Evolutionary conservation across 495 filamentous ascomycete species (phyloP).

Genomic region (Coniosporium apollinis): DNA sequence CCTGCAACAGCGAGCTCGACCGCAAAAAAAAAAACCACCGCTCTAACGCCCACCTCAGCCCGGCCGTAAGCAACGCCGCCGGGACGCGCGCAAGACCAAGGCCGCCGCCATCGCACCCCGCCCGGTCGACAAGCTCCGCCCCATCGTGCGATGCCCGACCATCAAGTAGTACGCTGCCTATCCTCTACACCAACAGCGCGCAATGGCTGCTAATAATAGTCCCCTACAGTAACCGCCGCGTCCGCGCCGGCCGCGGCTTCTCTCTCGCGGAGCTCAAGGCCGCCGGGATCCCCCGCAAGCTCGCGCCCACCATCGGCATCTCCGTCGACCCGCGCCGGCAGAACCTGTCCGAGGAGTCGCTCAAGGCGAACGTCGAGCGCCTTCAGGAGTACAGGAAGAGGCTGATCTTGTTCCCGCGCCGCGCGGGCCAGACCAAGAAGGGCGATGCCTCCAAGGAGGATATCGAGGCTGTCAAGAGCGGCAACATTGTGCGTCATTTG

Average conservation of each 20-base stretch:
- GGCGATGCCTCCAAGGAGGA: constrained; percentile 79
- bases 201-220: constrained; percentile 1
- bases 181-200: too few relatives aligned
- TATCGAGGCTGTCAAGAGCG: constrained; percentile 56
- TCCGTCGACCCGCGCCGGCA: constrained; percentile 86
- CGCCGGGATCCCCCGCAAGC: constrained; percentile 86
- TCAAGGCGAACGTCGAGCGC: constrained; percentile 84
- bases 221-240: constrained; percentile 97
- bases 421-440: constrained; percentile 77
- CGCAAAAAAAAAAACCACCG: constrained; percentile 16
- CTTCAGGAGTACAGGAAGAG: constrained; percentile 90
- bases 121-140: constrained; percentile 91
- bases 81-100: constrained; percentile 78
- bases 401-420: constrained; percentile 95
- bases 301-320: constrained; percentile 92
- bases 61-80: constrained; percentile 80
- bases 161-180: constrained; percentile 67
- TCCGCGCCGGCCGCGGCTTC: constrained; percentile 93
- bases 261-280: constrained; percentile 95
- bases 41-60: constrained; percentile 45
- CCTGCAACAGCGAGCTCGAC: constrained; percentile 15
- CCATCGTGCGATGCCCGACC: constrained; percentile 83
- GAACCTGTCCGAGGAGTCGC: constrained; percentile 89
- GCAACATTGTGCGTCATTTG: constrained; percentile 34
- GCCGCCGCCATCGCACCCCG: constrained; percentile 86